Evolutionary conservation across 2,329 filamentous ascomycete genomes (phyloP).

Genomic region (Ceratocystis smalleyi): DNA sequence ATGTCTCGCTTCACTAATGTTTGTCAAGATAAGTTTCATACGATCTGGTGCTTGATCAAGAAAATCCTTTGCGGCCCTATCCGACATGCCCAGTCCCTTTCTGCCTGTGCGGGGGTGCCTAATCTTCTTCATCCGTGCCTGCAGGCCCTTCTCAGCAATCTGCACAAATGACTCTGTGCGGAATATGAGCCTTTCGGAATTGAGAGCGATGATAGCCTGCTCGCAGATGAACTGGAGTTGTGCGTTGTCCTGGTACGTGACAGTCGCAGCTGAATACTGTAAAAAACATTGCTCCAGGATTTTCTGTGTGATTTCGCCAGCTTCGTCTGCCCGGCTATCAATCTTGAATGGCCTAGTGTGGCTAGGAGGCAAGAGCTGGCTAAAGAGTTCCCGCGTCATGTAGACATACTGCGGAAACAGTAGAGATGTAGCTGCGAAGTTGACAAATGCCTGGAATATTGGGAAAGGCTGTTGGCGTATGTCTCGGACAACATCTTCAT

Average conservation of each 20-base stretch:
- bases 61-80: constrained; percentile 29
- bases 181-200: neutral
- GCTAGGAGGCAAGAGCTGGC: constrained; percentile 30
- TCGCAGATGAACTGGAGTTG: constrained; percentile 58
- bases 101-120: constrained; percentile 27
- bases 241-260: constrained; percentile 50
- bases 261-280: constrained; percentile 46
- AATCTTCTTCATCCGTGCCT: constrained; percentile 27
- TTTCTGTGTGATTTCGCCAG: constrained; percentile 28
- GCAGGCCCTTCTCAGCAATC: constrained; percentile 7
- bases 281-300: constrained; percentile 47
- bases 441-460: constrained; percentile 14
- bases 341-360: constrained; percentile 29
- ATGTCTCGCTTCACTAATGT: neutral
- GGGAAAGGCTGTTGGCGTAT: constrained; percentile 20
- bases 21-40: constrained; percentile 21
- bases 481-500: constrained; percentile 40
- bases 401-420: constrained; percentile 28
- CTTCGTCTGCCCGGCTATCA: constrained; percentile 25
- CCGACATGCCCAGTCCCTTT: constrained; percentile 23
- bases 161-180: neutral
- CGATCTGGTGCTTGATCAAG: constrained; percentile 32
- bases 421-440: constrained; percentile 23
- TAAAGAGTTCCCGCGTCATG: constrained; percentile 31
- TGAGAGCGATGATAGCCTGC: constrained; percentile 17